Conservation (phyloP, 805 yeast genomes). For the Monosporozyma aquatica region DNA sequence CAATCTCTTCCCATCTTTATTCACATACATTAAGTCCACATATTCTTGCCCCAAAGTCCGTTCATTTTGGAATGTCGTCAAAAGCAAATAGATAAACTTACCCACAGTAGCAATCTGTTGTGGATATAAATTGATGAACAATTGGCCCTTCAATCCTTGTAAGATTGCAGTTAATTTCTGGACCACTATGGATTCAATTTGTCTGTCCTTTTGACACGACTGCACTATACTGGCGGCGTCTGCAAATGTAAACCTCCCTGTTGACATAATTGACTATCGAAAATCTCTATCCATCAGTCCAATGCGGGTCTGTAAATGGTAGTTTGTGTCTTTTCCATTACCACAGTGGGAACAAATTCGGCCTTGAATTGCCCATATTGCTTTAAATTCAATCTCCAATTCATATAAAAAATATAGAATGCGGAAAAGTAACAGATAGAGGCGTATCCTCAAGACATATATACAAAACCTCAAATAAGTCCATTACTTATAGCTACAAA, state of each 20-base stretch:
- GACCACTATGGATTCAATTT: conserved; percentile 49
- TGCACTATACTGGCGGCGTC: conserved; percentile 87
- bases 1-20: conserved; percentile 40
- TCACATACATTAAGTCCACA: conserved; percentile 67
- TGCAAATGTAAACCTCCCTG: conserved; percentile 65
- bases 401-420: too few species aligned
- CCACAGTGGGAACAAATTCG: too few species aligned
- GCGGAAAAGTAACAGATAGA: too few species aligned
- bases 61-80: conserved; percentile 69
- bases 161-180: conserved; percentile 48
- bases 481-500: too few species aligned
- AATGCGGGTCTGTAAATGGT: too few species aligned
- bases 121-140: conserved; percentile 55
- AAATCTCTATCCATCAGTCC: too few species aligned
- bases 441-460: too few species aligned
- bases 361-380: too few species aligned
- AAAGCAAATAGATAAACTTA: conserved; percentile 52
- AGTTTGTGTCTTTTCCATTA: too few species aligned
- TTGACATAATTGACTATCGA: too few species aligned
- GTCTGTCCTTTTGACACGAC: conserved; percentile 83
- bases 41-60: conserved; percentile 92
- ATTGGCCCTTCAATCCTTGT: conserved; percentile 46
- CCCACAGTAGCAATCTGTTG: conserved; percentile 51
- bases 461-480: too few species aligned
- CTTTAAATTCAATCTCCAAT: too few species aligned